Conservation (phyloP, 192 early-diverging fungal species). For the Haplosporangium gracile region DNA sequence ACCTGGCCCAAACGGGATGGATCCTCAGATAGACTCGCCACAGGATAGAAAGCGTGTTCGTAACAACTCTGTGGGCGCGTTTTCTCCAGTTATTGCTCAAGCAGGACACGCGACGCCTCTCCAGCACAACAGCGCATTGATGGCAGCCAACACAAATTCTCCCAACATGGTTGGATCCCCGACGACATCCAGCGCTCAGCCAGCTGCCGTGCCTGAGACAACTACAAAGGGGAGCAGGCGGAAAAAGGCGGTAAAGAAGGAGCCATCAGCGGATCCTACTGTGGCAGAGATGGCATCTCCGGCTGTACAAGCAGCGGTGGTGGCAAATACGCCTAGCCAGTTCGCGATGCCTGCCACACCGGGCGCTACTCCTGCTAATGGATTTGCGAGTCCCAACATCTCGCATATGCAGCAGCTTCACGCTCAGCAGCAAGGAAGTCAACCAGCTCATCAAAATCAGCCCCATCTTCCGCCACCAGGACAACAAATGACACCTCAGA, state of each 20-base stretch:
- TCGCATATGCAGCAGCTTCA: conserved; percentile 30
- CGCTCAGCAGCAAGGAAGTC: conserved; percentile 15
- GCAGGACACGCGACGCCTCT: conserved; percentile 31
- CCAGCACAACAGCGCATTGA: conserved; percentile 33
- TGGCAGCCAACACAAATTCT: conserved; percentile 26
- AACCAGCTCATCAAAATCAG: conserved; percentile 12
- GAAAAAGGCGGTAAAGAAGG: conserved; percentile 46
- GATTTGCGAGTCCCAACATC: conserved; percentile 31
- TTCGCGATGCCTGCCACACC: conserved; percentile 22
- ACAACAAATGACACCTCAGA: not conserved
- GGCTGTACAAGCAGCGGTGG: not conserved
- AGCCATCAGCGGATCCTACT: conserved; percentile 34
- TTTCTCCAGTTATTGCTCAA: conserved; percentile 33
- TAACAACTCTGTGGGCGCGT: conserved; percentile 42
- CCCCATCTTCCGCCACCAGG: not conserved
- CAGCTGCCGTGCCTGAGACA: conserved; percentile 11
- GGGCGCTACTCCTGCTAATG: conserved; percentile 14
- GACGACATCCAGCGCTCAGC: conserved; percentile 24
- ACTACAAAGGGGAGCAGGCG: conserved; percentile 28
- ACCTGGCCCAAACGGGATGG: conserved; percentile 24
- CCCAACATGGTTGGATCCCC: conserved; percentile 43
- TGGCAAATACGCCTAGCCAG: conserved; percentile 16
- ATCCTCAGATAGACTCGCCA: conserved; percentile 30
- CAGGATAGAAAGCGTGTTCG: conserved; percentile 44
- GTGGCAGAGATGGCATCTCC: not conserved